A percentile compares a stretch with the other conserved stretches of the same genome.
These are phyloP conservation scores for Pseudoscleropodium purum DNA, from an alignment of 225 moss, liverwort and hornwort species.

Conservation along the genomic window DNA sequence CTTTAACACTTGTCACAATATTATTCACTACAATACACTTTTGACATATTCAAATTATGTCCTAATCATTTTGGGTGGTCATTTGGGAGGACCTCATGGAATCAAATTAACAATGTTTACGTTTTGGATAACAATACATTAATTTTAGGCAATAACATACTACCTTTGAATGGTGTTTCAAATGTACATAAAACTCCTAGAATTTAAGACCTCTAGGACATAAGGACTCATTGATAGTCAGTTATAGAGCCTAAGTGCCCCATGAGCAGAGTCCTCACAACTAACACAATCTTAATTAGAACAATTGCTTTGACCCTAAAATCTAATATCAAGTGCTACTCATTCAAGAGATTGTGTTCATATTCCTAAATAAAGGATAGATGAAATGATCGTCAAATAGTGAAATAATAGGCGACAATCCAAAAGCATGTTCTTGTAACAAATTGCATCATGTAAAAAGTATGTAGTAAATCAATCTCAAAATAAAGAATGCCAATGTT, in stretches of 20 bases:
- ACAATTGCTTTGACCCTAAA: not conserved
- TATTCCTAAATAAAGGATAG: not conserved
- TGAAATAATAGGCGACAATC: not conserved
- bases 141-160: not conserved
- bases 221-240: not conserved
- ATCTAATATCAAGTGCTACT: not conserved
- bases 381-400: not conserved
- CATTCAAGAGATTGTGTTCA: not conserved
- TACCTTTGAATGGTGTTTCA: not conserved
- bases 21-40: not conserved
- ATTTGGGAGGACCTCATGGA: not conserved
- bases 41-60: not conserved
- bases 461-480: not conserved
- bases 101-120: not conserved
- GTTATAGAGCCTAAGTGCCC: not conserved
- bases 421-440: not conserved
- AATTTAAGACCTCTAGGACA: not conserved
- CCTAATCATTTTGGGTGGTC: not conserved
- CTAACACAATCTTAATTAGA: not conserved
- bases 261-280: not conserved
- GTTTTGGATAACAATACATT: not conserved
- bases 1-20: not conserved
- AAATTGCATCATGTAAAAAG: not conserved
- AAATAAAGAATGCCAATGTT: not conserved
- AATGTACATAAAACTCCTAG: too few species aligned